A percentile compares a stretch with the other conserved stretches of the same genome.
phyloP scores from a whole-genome alignment of 768 basidiomycete species.

The Termitomyces sp. region DNA sequence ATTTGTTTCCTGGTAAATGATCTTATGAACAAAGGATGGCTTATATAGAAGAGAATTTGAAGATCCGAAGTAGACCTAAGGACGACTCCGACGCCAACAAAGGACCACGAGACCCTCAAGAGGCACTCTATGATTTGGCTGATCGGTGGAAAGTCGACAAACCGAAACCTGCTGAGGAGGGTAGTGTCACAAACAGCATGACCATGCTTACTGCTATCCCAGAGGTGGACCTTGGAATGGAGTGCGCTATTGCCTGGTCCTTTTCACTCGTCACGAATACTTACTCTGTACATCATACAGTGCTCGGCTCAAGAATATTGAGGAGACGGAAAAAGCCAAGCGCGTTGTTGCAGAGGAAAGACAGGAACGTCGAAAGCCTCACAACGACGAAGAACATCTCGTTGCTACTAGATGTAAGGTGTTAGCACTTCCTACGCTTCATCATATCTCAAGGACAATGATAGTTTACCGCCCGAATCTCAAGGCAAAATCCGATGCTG shows the following conservation, averaged over 20 bases:
- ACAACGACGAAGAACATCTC: slow-evolving; percentile 77
- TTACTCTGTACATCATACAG: slow-evolving; percentile 34
- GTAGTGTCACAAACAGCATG: slow-evolving; percentile 88
- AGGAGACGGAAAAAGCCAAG: slow-evolving; percentile 97
- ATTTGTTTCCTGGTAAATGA: neutral
- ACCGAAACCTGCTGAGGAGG: slow-evolving; percentile 71
- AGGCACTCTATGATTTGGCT: slow-evolving; percentile 72
- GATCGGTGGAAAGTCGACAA: slow-evolving; percentile 62
- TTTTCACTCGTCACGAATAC: neutral
- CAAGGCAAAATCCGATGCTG: slow-evolving; percentile 81
- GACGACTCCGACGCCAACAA: slow-evolving; percentile 42
- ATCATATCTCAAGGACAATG: slow-evolving; percentile 4
- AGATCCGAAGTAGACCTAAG: slow-evolving; percentile 56
- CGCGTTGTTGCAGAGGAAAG: slow-evolving; percentile 74
- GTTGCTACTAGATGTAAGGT: slow-evolving; percentile 85
- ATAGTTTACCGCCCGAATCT: slow-evolving; percentile 84
- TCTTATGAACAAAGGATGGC: slow-evolving; percentile 69
- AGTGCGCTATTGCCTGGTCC: slow-evolving; percentile 54
- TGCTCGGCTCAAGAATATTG: slow-evolving; percentile 88
- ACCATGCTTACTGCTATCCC: slow-evolving; percentile 98
- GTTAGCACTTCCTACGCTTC: neutral
- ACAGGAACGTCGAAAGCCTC: slow-evolving; percentile 49
- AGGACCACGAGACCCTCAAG: slow-evolving; percentile 62
- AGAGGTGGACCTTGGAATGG: slow-evolving; percentile 97
- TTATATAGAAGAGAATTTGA: slow-evolving; percentile 94